Evolutionary conservation across 192 early-diverging fungal genomes (phyloP).

Genomic region (Rhizoclosmatium sp.): DNA sequence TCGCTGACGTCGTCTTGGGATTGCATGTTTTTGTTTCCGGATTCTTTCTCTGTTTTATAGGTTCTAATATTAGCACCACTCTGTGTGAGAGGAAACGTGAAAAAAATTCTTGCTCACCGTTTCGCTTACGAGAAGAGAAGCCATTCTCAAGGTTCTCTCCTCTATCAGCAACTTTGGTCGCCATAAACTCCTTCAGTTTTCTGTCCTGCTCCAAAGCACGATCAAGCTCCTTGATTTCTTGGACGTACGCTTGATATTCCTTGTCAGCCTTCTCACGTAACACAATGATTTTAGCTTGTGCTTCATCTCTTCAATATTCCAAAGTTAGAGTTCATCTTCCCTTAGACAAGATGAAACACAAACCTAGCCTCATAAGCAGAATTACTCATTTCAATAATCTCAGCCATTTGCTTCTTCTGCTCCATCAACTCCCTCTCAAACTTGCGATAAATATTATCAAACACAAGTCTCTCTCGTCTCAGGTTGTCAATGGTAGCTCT

Average conservation of each 20-base stretch:
- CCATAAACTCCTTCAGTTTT: constrained; percentile 68
- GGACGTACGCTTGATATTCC: constrained; percentile 68
- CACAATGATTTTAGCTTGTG: constrained; percentile 63
- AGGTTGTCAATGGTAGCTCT: constrained; percentile 62
- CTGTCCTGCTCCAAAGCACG: constrained; percentile 65
- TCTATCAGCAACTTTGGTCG: constrained; percentile 63
- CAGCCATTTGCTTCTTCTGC: constrained; percentile 69
- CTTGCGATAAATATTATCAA: constrained; percentile 67
- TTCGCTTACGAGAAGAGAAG: constrained; percentile 9
- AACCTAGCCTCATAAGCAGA: constrained; percentile 68
- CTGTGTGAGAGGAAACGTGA: not conserved
- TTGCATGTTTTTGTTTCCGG: constrained; percentile 44
- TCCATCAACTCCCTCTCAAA: constrained; percentile 64
- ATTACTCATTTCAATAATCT: constrained; percentile 68
- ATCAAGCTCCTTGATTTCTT: constrained; percentile 71
- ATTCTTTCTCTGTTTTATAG: constrained; percentile 39
- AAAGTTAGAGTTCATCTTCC: not conserved
- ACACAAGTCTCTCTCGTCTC: constrained; percentile 62
- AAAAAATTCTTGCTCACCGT: constrained; percentile 25
- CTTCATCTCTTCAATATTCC: constrained; percentile 55
- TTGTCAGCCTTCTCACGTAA: constrained; percentile 69
- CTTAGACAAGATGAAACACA: not conserved
- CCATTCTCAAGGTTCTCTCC: constrained; percentile 33
- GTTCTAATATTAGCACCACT: not conserved
- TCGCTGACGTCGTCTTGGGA: constrained; percentile 59